Conservation (phyloP, 1,284 basidiomycete genomes). For the Melampsora americana region DNA sequence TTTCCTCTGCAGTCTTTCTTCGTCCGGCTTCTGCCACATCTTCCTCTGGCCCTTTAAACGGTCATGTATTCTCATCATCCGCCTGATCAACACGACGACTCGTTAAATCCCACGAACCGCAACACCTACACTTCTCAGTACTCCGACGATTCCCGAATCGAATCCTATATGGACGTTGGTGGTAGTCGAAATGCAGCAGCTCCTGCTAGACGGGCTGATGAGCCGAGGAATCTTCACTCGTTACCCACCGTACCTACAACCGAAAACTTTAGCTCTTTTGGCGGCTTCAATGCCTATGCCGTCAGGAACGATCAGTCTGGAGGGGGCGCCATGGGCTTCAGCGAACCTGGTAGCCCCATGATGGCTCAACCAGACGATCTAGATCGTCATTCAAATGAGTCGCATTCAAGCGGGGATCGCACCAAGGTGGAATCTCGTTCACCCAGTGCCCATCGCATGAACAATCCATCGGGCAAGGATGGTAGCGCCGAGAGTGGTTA, state of each 20-base stretch:
- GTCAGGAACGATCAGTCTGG: not conserved
- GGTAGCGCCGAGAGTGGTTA: slow-evolving; percentile 13
- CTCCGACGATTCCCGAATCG: slow-evolving; percentile 33
- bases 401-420: slow-evolving; percentile 44
- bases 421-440: slow-evolving; percentile 46
- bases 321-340: slow-evolving; percentile 29
- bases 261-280: slow-evolving; percentile 23
- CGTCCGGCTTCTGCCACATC: too few species aligned
- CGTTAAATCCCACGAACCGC: slow-evolving; percentile 11
- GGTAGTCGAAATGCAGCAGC: not conserved
- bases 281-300: slow-evolving; percentile 31
- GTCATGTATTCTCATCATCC: slow-evolving; percentile 5
- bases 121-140: slow-evolving; percentile 39
- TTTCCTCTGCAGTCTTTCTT: too few species aligned
- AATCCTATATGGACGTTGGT: slow-evolving; percentile 35
- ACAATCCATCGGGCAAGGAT: not conserved
- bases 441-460: slow-evolving; percentile 36
- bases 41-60: too few species aligned
- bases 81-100: slow-evolving; percentile 1
- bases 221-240: slow-evolving; percentile 26
- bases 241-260: slow-evolving; percentile 20
- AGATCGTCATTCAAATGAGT: slow-evolving; percentile 45
- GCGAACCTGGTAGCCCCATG: slow-evolving; percentile 25
- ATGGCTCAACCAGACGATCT: slow-evolving; percentile 20
- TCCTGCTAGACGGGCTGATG: slow-evolving; percentile 15